Evolutionary conservation across 495 filamentous ascomycete species (phyloP).

Genomic region (Xylaria bambusicola): DNA sequence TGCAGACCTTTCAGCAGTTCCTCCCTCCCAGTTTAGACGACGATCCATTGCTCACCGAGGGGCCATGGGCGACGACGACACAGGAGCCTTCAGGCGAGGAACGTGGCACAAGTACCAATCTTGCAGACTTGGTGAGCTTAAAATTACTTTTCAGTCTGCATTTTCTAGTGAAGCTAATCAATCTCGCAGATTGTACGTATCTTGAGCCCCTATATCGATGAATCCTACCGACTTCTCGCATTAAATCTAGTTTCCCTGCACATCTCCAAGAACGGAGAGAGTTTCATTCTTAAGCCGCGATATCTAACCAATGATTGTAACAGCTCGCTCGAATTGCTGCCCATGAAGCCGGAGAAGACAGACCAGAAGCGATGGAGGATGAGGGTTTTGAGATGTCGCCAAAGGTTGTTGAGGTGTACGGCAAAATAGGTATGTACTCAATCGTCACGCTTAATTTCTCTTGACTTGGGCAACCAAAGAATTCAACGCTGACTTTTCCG

Average conservation of each 20-base stretch:
- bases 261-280: too few species aligned
- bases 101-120: constrained; percentile 65
- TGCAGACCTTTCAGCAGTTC: constrained; percentile 89
- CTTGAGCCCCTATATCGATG: neutral
- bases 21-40: constrained; percentile 62
- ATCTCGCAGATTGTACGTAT: constrained; percentile 37
- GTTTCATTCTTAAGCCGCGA: neutral
- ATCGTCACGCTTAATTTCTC: neutral
- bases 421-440: constrained; percentile 59
- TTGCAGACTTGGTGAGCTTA: constrained; percentile 68
- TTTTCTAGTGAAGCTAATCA: neutral
- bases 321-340: constrained; percentile 84
- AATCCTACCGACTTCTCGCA: too few species aligned
- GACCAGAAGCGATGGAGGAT: constrained; percentile 47
- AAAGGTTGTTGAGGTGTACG: constrained; percentile 91
- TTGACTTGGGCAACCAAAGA: neutral
- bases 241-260: too few species aligned
- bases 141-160: neutral
- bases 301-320: neutral
- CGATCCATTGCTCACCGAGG: constrained; percentile 52
- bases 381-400: constrained; percentile 84
- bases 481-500: neutral
- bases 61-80: constrained; percentile 39
- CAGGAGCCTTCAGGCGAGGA: constrained; percentile 44
- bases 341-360: constrained; percentile 71